These are phyloP conservation scores for Blastocystis sp. DNA, from an alignment of 352 stramenopile species.

Conservation along the genomic window DNA sequence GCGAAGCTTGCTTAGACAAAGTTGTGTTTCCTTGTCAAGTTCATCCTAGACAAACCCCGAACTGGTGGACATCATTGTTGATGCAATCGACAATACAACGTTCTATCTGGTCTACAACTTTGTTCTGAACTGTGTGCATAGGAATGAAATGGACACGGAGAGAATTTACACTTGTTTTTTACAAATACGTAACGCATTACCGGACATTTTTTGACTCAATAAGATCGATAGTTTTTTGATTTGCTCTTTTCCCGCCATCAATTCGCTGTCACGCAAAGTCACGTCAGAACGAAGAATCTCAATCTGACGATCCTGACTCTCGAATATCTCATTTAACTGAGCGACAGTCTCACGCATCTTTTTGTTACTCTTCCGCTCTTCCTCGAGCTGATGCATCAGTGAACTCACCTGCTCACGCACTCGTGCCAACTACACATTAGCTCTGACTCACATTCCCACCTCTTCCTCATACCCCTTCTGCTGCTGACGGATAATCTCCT, in stretches of 20 bases:
- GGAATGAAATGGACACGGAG: constrained; percentile 66
- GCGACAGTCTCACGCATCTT: constrained; percentile 59
- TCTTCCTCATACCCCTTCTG: constrained; percentile 58
- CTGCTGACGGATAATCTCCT: constrained; percentile 62
- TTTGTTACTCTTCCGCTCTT: constrained; percentile 36
- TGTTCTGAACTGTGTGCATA: constrained; percentile 69
- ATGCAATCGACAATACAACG: constrained; percentile 78
- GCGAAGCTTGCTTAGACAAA: constrained; percentile 77
- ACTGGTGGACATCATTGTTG: constrained; percentile 79
- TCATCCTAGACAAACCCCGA: constrained; percentile 71
- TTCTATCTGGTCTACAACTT: constrained; percentile 78
- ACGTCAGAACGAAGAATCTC: constrained; percentile 50
- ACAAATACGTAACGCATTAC: background rate
- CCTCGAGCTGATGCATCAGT: constrained; percentile 41
- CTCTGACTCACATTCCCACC: background rate
- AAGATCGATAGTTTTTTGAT: constrained; percentile 47
- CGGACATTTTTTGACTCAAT: constrained; percentile 15
- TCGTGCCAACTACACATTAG: background rate
- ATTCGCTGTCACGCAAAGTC: constrained; percentile 41
- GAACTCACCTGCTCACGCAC: constrained; percentile 14
- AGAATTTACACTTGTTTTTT: background rate
- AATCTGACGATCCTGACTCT: constrained; percentile 53
- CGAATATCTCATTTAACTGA: constrained; percentile 53
- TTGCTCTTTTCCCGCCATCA: constrained; percentile 53
- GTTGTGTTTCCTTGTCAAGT: constrained; percentile 59